Evolutionary conservation across 352 stramenopile genomes (phyloP), one percentile per base, ranked within the genome.

Genomic region (Globisporangium nunn): DNA sequence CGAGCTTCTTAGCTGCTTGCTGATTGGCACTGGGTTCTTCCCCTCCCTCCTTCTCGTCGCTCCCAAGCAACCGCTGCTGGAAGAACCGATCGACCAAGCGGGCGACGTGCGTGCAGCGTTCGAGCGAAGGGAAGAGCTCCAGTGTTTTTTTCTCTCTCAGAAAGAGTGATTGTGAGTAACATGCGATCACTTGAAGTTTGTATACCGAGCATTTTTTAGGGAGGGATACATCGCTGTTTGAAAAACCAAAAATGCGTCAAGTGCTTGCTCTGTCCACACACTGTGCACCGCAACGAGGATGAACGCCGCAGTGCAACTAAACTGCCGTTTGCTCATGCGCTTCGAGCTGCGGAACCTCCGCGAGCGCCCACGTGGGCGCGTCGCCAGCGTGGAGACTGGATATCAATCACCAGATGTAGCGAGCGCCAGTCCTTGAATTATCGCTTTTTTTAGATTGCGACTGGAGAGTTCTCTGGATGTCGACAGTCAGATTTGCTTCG

Each of bases 221-320:
- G 23, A 23, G 23, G 44, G 44, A 23, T 41, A 23, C 23, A 23
- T 23, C 23, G 23, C 23, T 23, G 23, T 49, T 52, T 37, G 15
- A 52, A 52, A 52, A 52, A 52, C 30, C 48, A 52, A 52, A 52
- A 52, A 52, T 52, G 41, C 15, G 48, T 49, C 44, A 31, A 49
- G 44, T 23, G 23, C 23, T 23, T 23, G 23, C 23, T 23, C 23
- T 23, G 23, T 23, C 23, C 23, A 23, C 23, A 23, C 23, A 23
- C 23, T 23, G 23, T 23, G 23, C 23, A 23, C 23, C 23, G 23
- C 23, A 23, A 23, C 23, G 23, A 23, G 23, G 23, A 1, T 23
- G 23, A 23, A 23, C 23, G 23, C 23, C 23, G 23, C 23, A 23
- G 23, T 23, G 23, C 23, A 23, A 23, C 23, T 23, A 23, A 23